These are phyloP conservation scores for Microcos paniculata DNA, from an alignment of 345 rosid genomes.

Conservation along the genomic window DNA sequence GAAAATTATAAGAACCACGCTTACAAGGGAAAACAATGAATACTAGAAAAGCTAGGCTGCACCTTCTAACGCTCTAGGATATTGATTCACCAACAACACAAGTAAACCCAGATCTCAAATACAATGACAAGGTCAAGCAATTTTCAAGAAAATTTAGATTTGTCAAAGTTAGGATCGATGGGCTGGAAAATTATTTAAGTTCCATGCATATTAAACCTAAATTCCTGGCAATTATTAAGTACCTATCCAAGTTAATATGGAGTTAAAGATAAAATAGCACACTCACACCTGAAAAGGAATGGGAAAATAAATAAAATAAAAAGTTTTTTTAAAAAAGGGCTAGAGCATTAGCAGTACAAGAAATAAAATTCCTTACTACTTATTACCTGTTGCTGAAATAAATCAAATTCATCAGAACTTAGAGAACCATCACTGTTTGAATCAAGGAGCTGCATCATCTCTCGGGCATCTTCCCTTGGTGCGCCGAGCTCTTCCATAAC, in stretches of 20 bases:
- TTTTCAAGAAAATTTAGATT: not conserved
- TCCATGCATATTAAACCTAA: not conserved
- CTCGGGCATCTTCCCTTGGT: conserved; percentile 82
- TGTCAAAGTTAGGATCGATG: not conserved
- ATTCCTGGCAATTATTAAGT: not conserved
- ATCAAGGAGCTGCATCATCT: conserved; percentile 97
- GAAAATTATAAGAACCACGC: not conserved
- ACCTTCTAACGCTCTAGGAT: no score
- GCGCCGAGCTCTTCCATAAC: conserved; percentile 99
- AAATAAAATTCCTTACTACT: not conserved
- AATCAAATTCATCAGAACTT: conserved; percentile 83
- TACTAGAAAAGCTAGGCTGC: not conserved
- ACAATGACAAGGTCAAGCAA: not conserved
- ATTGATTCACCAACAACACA: not conserved
- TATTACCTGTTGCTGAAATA: conserved; percentile 79
- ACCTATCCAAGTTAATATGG: not conserved
- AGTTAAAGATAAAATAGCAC: not conserved
- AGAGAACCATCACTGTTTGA: conserved; percentile 91
- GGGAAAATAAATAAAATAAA: no score
- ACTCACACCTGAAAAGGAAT: no score
- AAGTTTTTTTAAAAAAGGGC: no score
- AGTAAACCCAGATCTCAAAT: not conserved
- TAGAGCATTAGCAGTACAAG: not conserved
- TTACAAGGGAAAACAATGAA: not conserved
- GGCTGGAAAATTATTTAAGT: not conserved